A percentile compares a stretch with the other conserved stretches of the same genome.
Evolutionary conservation across 2,329 filamentous ascomycete species (phyloP).

Genomic region (Phaeophleospora eucalypticola): DNA sequence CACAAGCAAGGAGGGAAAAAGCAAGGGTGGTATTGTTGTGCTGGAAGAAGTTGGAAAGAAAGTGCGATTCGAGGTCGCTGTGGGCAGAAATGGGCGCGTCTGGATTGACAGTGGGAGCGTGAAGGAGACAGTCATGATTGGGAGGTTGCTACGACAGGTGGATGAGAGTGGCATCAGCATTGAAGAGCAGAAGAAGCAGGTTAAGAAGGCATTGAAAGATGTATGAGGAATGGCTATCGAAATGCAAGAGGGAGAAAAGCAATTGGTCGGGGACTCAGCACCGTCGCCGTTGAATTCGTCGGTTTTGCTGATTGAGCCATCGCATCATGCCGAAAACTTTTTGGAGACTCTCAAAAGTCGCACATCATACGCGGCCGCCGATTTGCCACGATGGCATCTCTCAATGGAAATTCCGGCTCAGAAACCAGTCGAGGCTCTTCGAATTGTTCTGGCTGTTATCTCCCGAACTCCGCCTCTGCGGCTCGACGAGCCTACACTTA

Average conservation of each 20-base stretch:
- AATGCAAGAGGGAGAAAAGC: too few relatives aligned
- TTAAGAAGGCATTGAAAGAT: slow-evolving; percentile 63
- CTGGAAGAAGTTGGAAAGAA: slow-evolving; percentile 79
- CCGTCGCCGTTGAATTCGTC: neutral
- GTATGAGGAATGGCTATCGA: slow-evolving; percentile 18
- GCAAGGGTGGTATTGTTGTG: slow-evolving; percentile 61
- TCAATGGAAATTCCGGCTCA: too few relatives aligned
- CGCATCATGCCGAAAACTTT: slow-evolving; percentile 12
- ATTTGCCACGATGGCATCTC: slow-evolving; percentile 10
- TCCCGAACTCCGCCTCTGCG: too few relatives aligned
- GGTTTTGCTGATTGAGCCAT: slow-evolving; percentile 14
- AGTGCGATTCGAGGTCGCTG: slow-evolving; percentile 85
- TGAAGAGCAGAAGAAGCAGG: slow-evolving; percentile 67
- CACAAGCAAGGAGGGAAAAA: slow-evolving; percentile 47
- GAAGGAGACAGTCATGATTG: slow-evolving; percentile 71
- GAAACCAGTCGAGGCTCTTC: too few relatives aligned
- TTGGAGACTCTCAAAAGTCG: neutral
- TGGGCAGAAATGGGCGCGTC: slow-evolving; percentile 85
- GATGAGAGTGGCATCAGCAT: slow-evolving; percentile 63
- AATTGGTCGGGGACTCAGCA: too few relatives aligned
- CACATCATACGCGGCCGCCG: neutral
- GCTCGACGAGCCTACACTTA: too few relatives aligned
- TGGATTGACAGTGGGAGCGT: slow-evolving; percentile 82
- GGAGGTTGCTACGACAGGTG: slow-evolving; percentile 71
- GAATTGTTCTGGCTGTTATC: too few relatives aligned